These are phyloP conservation scores for Podospora pseudoanserina DNA, from an alignment of 495 filamentous ascomycete genomes.

Conservation along the genomic window DNA sequence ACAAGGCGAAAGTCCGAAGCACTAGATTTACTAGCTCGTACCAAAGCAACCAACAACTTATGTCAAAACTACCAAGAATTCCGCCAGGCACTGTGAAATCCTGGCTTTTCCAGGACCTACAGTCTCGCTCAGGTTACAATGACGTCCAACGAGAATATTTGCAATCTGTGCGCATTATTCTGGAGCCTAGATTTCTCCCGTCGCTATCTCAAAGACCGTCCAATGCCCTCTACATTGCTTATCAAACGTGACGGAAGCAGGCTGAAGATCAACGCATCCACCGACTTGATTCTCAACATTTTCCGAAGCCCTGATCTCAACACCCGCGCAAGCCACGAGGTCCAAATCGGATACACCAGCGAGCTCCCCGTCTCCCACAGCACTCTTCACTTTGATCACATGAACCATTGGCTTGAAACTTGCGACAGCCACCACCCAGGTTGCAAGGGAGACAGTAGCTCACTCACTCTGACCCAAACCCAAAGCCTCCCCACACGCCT, in stretches of 20 bases:
- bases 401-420: not conserved
- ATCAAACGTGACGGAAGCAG: not conserved
- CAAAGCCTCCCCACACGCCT: not conserved
- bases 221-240: not conserved
- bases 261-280: not conserved
- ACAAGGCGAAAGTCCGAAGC: not conserved
- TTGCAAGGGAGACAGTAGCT: not conserved
- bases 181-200: not conserved
- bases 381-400: not conserved
- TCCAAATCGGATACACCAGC: conserved; percentile 10
- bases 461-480: not conserved
- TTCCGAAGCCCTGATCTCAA: conserved; percentile 3
- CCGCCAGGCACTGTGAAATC: not conserved
- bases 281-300: not conserved
- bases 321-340: not conserved
- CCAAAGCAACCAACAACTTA: not conserved
- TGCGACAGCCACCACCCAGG: not conserved
- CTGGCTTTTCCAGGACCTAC: not conserved
- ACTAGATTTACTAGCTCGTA: not conserved
- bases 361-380: not conserved
- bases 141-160: not conserved
- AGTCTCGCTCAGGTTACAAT: not conserved
- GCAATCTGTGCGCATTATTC: not conserved
- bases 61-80: not conserved
- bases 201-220: not conserved